These are phyloP conservation scores for Cladosporium austrohemisphaericum DNA, from an alignment of 2,329 filamentous ascomycete species.

Conservation along the genomic window DNA sequence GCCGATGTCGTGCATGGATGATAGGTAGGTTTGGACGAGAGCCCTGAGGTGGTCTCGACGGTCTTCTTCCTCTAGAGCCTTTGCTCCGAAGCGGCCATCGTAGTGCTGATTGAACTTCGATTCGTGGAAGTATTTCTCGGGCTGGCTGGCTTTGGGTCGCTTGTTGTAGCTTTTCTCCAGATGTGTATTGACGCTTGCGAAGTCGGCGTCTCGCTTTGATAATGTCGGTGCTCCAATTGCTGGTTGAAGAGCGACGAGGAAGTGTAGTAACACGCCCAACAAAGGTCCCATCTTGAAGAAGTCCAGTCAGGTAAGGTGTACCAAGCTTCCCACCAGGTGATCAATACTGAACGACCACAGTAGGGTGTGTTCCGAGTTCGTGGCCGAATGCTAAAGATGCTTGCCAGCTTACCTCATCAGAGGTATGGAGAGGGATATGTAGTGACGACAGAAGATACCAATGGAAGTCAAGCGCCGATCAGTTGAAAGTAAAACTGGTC, in stretches of 20 bases:
- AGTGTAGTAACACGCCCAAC: slow-evolving; percentile 6
- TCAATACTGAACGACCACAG: too few species aligned
- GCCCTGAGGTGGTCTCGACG: slow-evolving; percentile 47
- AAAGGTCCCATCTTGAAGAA: neutral
- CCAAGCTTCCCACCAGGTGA: too few species aligned
- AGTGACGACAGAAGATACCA: neutral
- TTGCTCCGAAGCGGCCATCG: slow-evolving; percentile 53
- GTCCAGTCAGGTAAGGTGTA: neutral
- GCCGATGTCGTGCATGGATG: slow-evolving; percentile 52
- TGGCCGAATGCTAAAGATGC: too few species aligned
- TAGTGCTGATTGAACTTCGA: slow-evolving; percentile 53
- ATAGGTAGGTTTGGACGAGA: slow-evolving; percentile 54
- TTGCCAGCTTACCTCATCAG: neutral
- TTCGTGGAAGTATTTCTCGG: slow-evolving; percentile 51
- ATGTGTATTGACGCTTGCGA: slow-evolving; percentile 41
- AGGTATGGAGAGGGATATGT: neutral
- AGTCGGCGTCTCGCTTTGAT: slow-evolving; percentile 38
- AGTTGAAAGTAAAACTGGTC: slow-evolving; percentile 1
- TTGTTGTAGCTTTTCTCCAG: slow-evolving; percentile 38
- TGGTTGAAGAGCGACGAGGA: slow-evolving; percentile 8
- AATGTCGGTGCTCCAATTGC: slow-evolving; percentile 11
- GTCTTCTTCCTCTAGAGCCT: slow-evolving; percentile 44
- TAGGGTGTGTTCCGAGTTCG: too few species aligned
- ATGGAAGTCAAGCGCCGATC: neutral
- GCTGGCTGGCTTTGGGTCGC: slow-evolving; percentile 31